phyloP scores from a whole-genome alignment of 805 yeast species.

The Metschnikowia lochheadii region DNA sequence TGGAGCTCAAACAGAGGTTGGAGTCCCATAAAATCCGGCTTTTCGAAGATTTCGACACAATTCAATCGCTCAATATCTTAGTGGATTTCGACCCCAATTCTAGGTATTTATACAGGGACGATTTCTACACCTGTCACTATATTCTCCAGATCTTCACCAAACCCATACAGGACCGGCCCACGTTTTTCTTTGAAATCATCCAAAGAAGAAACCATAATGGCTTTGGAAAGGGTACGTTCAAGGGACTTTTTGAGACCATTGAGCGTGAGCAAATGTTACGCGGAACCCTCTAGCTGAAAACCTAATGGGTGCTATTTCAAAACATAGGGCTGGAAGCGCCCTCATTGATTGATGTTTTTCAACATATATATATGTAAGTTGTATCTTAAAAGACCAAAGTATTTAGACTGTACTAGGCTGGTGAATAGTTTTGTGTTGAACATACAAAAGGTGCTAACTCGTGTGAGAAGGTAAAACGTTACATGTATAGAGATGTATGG shows the following conservation, averaged over 20 bases:
- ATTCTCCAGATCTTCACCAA: constrained; percentile 75
- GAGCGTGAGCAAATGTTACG: constrained; percentile 72
- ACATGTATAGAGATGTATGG: too few relatives aligned
- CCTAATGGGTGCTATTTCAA: too few relatives aligned
- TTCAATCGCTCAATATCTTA: constrained; percentile 54
- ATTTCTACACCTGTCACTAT: constrained; percentile 47
- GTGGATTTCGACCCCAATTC: constrained; percentile 69
- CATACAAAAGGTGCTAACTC: too few relatives aligned
- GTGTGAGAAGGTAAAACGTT: too few relatives aligned
- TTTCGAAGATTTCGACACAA: constrained; percentile 47
- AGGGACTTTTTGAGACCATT: constrained; percentile 72
- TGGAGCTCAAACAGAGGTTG: constrained; percentile 44
- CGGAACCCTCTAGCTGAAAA: constrained; percentile 47
- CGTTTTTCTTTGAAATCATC: constrained; percentile 75
- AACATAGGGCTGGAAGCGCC: too few relatives aligned
- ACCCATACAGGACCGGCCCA: constrained; percentile 75
- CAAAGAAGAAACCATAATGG: constrained; percentile 79
- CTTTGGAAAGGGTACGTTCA: constrained; percentile 87
- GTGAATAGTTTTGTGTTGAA: too few relatives aligned
- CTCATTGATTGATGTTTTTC: too few relatives aligned
- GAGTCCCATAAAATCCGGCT: constrained; percentile 40
- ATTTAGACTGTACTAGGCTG: too few relatives aligned
- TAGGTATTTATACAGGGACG: constrained; percentile 15
- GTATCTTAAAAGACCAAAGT: too few relatives aligned
- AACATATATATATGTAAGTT: too few relatives aligned